Evolutionary conservation across 2,329 filamentous ascomycete species (phyloP).

Genomic region (Ophiostoma quercus): DNA sequence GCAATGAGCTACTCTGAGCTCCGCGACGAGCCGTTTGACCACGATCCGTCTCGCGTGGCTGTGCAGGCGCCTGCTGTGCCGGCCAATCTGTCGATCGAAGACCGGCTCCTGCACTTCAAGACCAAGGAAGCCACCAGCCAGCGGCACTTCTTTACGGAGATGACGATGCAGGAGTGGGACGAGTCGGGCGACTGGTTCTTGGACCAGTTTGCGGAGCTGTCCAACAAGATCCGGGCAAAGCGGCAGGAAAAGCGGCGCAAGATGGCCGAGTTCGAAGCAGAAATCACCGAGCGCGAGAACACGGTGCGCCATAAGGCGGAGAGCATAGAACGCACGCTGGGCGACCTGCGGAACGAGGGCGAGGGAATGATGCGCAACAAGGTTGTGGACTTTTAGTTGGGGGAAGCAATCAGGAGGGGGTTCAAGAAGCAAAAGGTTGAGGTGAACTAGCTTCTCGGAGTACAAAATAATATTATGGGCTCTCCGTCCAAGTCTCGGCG

Average conservation of each 20-base stretch:
- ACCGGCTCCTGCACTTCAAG: constrained; percentile 48
- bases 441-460: too few relatives aligned
- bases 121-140: constrained; percentile 41
- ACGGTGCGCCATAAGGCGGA: constrained; percentile 49
- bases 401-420: constrained; percentile 15
- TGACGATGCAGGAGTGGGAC: constrained; percentile 55
- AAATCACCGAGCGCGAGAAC: constrained; percentile 52
- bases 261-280: constrained; percentile 49
- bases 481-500: neutral
- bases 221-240: constrained; percentile 45
- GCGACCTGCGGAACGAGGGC: constrained; percentile 52
- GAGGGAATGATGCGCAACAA: constrained; percentile 50
- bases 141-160: constrained; percentile 47
- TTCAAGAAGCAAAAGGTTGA: constrained; percentile 2
- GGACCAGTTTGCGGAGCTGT: constrained; percentile 47
- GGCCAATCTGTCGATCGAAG: constrained; percentile 40
- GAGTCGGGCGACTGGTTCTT: constrained; percentile 57
- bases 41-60: constrained; percentile 48
- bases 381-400: constrained; percentile 31
- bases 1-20: constrained; percentile 50
- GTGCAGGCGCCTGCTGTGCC: constrained; percentile 35
- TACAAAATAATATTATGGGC: neutral
- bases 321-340: constrained; percentile 51
- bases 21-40: constrained; percentile 51
- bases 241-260: constrained; percentile 47